Evolutionary conservation across 192 early-diverging fungal genomes (phyloP).

Genomic region (Entomortierella parvispora): DNA sequence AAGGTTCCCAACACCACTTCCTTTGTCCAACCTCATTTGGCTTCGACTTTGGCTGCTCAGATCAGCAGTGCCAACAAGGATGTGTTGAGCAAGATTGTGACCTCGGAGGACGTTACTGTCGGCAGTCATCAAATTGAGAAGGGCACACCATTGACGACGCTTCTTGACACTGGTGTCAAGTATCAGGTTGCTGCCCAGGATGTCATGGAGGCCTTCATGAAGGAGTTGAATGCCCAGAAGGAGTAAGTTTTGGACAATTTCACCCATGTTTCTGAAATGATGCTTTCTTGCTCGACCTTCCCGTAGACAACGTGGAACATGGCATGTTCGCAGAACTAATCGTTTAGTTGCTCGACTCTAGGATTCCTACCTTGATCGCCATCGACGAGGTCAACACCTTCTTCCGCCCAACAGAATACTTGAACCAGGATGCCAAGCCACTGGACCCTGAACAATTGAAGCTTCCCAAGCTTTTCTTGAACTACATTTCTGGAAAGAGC

Average conservation of each 20-base stretch:
- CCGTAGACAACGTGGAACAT: too few species aligned
- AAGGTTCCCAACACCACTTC: constrained; percentile 38
- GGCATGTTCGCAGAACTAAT: too few species aligned
- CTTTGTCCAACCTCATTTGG: constrained; percentile 60
- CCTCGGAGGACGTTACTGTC: constrained; percentile 25
- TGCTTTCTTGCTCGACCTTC: not conserved
- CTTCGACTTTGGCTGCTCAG: constrained; percentile 49
- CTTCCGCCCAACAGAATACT: constrained; percentile 58
- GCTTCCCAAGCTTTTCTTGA: constrained; percentile 57
- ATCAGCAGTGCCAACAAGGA: constrained; percentile 52
- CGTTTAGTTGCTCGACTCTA: not conserved
- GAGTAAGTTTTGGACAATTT: constrained; percentile 33
- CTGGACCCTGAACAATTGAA: constrained; percentile 54
- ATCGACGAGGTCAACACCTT: constrained; percentile 64
- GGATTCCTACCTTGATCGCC: constrained; percentile 60
- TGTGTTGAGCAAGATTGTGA: constrained; percentile 41
- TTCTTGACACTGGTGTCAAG: constrained; percentile 57
- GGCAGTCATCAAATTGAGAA: constrained; percentile 45
- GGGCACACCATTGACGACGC: constrained; percentile 37
- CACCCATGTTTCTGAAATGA: not conserved
- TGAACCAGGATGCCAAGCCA: constrained; percentile 43
- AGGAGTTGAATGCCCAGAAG: constrained; percentile 51
- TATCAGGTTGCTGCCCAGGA: constrained; percentile 53
- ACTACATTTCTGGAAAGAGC: constrained; percentile 59
- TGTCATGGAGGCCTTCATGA: constrained; percentile 58